Percentiles rank a stretch among this genome's conserved stretches.
Evolutionary conservation across 768 basidiomycete genomes (phyloP).

Genomic region (Xerocomus potaroensis): DNA sequence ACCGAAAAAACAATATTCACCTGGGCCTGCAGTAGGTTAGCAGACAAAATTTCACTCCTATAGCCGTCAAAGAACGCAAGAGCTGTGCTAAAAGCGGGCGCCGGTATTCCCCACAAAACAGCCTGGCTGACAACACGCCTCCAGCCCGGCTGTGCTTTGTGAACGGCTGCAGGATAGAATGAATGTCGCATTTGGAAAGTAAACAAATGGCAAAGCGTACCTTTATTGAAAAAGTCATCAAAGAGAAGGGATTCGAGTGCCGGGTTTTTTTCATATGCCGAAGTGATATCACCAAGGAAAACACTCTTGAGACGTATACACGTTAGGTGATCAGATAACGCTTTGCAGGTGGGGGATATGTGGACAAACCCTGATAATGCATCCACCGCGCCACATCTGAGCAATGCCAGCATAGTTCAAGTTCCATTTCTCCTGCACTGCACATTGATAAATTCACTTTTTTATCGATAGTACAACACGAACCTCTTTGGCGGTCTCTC

Average conservation of each 20-base stretch:
- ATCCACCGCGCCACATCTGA: constrained; percentile 99
- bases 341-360: constrained; percentile 13
- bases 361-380: constrained; percentile 84
- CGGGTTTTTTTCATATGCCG: constrained; percentile 82
- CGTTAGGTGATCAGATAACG: constrained; percentile 6
- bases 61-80: constrained; percentile 99
- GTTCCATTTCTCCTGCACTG: constrained; percentile 67
- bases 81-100: constrained; percentile 97
- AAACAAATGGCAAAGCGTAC: constrained; percentile 31
- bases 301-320: constrained; percentile 53
- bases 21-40: constrained; percentile 93
- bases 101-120: constrained; percentile 95
- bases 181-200: constrained; percentile 1
- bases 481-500: constrained; percentile 94
- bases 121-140: constrained; percentile 95
- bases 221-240: constrained; percentile 97
- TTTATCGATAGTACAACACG: constrained; percentile 8
- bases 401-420: constrained; percentile 98
- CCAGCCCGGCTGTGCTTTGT: constrained; percentile 97
- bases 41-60: constrained; percentile 90
- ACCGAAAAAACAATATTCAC: constrained; percentile 32
- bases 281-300: constrained; percentile 89
- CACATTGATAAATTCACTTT: constrained; percentile 3
- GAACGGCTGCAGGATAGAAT: constrained; percentile 53
- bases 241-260: constrained; percentile 90